phyloP scores from a whole-genome alignment of 129 eudicot species.

The Saussurea involucrata region DNA sequence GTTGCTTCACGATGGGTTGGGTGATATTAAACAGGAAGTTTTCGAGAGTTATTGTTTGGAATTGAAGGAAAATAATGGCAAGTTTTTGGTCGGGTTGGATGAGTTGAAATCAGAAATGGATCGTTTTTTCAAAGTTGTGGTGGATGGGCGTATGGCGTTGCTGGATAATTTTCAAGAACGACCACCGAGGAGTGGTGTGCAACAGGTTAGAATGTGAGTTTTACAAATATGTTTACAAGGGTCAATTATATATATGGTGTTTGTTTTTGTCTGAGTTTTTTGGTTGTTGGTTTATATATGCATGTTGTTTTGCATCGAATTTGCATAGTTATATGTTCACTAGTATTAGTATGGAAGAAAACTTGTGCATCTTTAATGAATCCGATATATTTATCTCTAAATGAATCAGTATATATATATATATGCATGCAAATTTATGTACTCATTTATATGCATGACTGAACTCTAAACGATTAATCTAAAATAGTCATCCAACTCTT shows the following conservation, averaged over 20 bases:
- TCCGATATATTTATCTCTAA: neutral
- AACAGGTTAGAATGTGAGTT: slow-evolving; percentile 36
- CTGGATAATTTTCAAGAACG: slow-evolving; percentile 54
- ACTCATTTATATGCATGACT: too few relatives aligned
- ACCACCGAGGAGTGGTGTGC: slow-evolving; percentile 28
- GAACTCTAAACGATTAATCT: too few relatives aligned
- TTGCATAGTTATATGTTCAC: neutral
- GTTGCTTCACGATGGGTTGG: slow-evolving; percentile 51
- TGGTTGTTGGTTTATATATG: slow-evolving; percentile 13
- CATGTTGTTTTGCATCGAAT: neutral
- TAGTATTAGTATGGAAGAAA: neutral
- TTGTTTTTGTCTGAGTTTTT: slow-evolving; percentile 6
- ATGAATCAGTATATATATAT: neutral
- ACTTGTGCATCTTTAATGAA: neutral
- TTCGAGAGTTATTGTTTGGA: slow-evolving; percentile 27
- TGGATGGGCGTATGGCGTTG: slow-evolving; percentile 78
- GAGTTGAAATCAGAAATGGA: slow-evolving; percentile 67
- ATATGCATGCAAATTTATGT: too few relatives aligned
- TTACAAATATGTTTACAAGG: neutral
- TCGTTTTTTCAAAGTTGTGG: slow-evolving; percentile 65
- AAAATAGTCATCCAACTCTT: too few relatives aligned
- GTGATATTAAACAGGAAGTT: slow-evolving; percentile 34
- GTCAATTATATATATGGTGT: neutral
- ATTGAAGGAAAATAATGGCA: slow-evolving; percentile 37
- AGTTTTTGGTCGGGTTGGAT: slow-evolving; percentile 73